Base-by-base conservation (phyloP, 805 yeast genomes). In the Hanseniaspora taiwanica region DNA sequence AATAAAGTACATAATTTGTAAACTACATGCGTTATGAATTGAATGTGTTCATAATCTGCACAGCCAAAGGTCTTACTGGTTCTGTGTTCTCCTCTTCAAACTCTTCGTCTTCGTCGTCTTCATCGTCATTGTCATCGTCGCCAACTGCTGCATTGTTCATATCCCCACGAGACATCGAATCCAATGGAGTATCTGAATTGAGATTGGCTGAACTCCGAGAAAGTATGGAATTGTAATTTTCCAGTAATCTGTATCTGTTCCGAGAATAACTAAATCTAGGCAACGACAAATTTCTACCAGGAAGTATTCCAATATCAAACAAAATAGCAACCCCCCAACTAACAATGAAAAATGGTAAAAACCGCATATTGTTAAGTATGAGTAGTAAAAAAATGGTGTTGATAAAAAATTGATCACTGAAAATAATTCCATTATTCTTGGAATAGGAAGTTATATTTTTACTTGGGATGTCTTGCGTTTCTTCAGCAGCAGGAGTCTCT, bases 11-110 rank as follows among this genome's bases (percentile, higher is more conserved):
- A 14, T 36, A 23, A 17, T 18, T 20, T 18, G 14, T 27, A 29
- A n/a, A 21, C 19, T 19, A 10, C 18, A 23, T 9, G 17, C 21
- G 6, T 53, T 49, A 68, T 23, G 67, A 59, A 51, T 79, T 64
- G 48, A 77, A 76, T 0, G 78, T 71, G 53, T 76, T 78, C 19
- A 77, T 55, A 40, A 78, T 66, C 48, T 76, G 82, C 18, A 71
- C 64, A 2, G 80, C 76, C 27, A 78, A 56, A 0, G 82, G 73
- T 39, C 83, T 57, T 10, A 68, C 72, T 0, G 82, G 82, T 14
- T 76, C 76, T 42, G 73, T 81, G 7, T 72, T 71, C 37, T 71
- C 52, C 16, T 65, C 65, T 21, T 56, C 65, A 9, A 52, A 55
- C 7, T 53, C 60, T 9, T 37, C 46, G 48, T 42, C 56, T 42